Percentiles rank a stretch among this genome's conserved stretches.
phyloP scores from a whole-genome alignment of 2,329 filamentous ascomycete genomes.

The Fusarium vanettenii region DNA sequence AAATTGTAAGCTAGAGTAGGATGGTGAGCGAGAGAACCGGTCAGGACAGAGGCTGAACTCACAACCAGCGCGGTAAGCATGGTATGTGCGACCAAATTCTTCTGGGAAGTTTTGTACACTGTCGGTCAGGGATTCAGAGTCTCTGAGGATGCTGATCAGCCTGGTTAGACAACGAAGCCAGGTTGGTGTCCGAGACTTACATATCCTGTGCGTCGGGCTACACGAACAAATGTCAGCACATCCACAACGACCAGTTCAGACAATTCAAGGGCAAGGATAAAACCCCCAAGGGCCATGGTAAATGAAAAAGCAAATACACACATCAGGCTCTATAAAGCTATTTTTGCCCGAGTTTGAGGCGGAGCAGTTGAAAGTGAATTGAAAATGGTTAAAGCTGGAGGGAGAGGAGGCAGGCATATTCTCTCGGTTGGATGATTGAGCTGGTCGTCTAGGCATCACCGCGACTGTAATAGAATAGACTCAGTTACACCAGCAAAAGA shows the following conservation, averaged over 20 bases:
- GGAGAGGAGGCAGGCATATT: constrained; percentile 27
- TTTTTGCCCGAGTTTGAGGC: constrained; percentile 41
- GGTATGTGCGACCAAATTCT: constrained; percentile 60
- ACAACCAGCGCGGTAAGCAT: constrained; percentile 61
- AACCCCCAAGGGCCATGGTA: not conserved
- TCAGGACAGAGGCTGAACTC: constrained; percentile 36
- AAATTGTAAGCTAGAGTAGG: constrained; percentile 55
- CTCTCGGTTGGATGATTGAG: constrained; percentile 17
- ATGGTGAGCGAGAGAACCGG: constrained; percentile 6
- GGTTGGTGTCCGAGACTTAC: constrained; percentile 29
- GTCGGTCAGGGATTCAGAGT: constrained; percentile 54
- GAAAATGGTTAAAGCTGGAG: constrained; percentile 38
- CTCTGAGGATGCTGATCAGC: constrained; percentile 34
- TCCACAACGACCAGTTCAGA: not conserved
- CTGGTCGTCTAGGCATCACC: constrained; percentile 30
- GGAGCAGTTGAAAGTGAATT: constrained; percentile 50
- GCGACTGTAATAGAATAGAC: constrained; percentile 7
- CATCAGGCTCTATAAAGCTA: constrained; percentile 50
- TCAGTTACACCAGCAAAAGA: not conserved
- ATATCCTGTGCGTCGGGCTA: constrained; percentile 38
- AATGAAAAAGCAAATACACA: constrained; percentile 30
- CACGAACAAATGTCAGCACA: constrained; percentile 33
- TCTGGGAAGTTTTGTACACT: constrained; percentile 56
- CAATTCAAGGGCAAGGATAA: not conserved
- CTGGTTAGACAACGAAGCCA: not conserved